phyloP scores from a whole-genome alignment of 306 rosid genomes.

The Argentina anserina region DNA sequence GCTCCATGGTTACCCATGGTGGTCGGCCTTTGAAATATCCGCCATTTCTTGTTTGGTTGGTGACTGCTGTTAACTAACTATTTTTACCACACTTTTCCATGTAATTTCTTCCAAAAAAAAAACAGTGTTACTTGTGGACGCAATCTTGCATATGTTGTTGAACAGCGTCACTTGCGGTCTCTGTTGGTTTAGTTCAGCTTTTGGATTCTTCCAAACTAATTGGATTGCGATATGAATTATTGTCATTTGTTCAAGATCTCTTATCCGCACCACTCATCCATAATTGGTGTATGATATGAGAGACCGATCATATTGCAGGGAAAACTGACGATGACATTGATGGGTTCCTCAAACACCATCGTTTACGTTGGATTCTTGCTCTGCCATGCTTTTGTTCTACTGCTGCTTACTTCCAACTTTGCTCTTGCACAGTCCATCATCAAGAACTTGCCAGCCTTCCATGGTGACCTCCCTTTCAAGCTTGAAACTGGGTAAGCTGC shows the following conservation, averaged over 20 bases:
- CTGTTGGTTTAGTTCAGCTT: too few relatives aligned
- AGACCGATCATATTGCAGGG: neutral
- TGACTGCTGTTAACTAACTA: too few relatives aligned
- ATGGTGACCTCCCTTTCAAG: slow-evolving; percentile 5
- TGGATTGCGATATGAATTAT: neutral
- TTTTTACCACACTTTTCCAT: too few relatives aligned
- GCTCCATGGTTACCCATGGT: neutral
- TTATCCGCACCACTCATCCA: neutral
- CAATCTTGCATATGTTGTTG: too few relatives aligned
- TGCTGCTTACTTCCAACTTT: slow-evolving; percentile 1
- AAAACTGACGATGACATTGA: neutral
- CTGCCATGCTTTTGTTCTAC: neutral
- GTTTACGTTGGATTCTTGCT: neutral
- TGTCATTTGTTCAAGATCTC: neutral
- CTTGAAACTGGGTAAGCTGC: slow-evolving; percentile 7
- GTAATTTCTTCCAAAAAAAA: neutral
- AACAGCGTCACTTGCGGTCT: too few relatives aligned
- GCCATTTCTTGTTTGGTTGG: neutral
- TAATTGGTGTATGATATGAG: neutral
- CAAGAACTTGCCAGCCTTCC: slow-evolving; percentile 11
- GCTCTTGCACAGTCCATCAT: neutral
- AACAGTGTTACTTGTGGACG: too few relatives aligned
- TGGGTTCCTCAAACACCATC: neutral
- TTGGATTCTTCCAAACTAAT: neutral
- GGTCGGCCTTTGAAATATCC: neutral